Conservation (phyloP, 2,329 filamentous ascomycete species). For the Gyromitra esculenta region DNA sequence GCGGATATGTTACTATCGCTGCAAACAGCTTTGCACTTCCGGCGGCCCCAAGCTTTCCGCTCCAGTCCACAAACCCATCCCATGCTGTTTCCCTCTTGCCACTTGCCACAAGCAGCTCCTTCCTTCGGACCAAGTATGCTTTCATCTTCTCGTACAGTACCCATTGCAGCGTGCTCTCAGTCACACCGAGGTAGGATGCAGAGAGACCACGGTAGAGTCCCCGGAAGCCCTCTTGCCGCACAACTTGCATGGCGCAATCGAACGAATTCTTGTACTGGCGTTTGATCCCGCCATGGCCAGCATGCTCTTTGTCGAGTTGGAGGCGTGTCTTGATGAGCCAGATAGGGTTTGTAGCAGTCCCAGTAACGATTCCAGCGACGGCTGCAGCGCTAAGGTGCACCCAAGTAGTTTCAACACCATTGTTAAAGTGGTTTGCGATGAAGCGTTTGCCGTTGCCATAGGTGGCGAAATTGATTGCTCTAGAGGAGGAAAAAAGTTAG, state of each 20-base stretch:
- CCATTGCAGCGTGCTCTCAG: constrained; percentile 92
- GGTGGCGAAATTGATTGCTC: constrained; percentile 89
- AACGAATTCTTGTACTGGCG: constrained; percentile 82
- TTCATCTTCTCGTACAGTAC: constrained; percentile 95
- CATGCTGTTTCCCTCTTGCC: constrained; percentile 73
- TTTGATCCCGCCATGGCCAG: constrained; percentile 69
- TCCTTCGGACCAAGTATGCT: constrained; percentile 72
- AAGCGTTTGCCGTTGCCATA: constrained; percentile 92
- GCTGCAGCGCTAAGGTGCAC: constrained; percentile 82
- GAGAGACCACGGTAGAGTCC: constrained; percentile 91
- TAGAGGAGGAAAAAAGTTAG: constrained; percentile 13
- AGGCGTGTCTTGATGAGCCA: constrained; percentile 95
- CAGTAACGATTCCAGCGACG: constrained; percentile 82
- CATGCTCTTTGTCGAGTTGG: constrained; percentile 84
- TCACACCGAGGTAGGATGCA: constrained; percentile 89
- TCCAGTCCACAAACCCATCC: constrained; percentile 80
- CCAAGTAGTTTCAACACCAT: constrained; percentile 74
- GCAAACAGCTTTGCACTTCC: constrained; percentile 87
- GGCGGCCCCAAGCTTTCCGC: constrained; percentile 79
- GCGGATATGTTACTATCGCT: constrained; percentile 85
- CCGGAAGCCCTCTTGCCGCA: constrained; percentile 80
- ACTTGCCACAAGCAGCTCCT: constrained; percentile 67
- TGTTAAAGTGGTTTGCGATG: constrained; percentile 77
- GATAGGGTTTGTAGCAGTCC: constrained; percentile 92
- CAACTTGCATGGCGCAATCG: constrained; percentile 85